These are phyloP conservation scores for Fusarium sp. DNA, from an alignment of 2,329 filamentous ascomycete genomes.

Conservation along the genomic window DNA sequence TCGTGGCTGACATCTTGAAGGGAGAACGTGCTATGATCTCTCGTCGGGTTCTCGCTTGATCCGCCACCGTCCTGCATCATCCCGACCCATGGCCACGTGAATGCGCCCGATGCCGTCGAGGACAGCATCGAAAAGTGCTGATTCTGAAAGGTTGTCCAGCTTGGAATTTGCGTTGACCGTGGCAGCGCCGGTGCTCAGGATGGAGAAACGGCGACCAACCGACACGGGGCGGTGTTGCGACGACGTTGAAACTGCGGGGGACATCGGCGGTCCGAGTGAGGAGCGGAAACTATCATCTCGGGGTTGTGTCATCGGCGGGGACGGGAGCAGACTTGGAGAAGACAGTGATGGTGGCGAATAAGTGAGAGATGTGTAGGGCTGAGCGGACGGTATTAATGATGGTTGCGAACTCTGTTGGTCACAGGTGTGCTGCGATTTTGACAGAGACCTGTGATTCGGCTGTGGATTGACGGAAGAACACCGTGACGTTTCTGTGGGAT, in stretches of 20 bases:
- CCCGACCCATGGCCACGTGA: conserved; percentile 49
- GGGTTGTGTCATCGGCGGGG: conserved; percentile 38
- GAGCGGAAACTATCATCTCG: conserved; percentile 10
- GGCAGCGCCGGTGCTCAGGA: neutral
- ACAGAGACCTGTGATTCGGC: neutral
- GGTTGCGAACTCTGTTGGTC: conserved; percentile 12
- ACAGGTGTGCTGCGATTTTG: conserved; percentile 10
- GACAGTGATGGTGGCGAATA: conserved; percentile 33
- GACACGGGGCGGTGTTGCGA: neutral
- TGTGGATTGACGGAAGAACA: neutral
- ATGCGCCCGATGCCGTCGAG: conserved; percentile 50
- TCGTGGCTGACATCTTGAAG: neutral
- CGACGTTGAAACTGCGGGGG: conserved; percentile 11
- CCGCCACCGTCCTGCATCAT: conserved; percentile 54
- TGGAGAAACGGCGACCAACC: neutral
- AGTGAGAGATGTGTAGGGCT: conserved; percentile 29
- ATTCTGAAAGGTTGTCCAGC: conserved; percentile 38
- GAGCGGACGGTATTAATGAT: conserved; percentile 39
- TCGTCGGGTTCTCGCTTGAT: conserved; percentile 43
- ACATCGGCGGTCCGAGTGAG: conserved; percentile 18
- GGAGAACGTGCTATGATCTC: conserved; percentile 31
- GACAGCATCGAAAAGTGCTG: conserved; percentile 48
- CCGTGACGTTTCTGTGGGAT: conserved; percentile 7
- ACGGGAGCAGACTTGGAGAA: conserved; percentile 33
- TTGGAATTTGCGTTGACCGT: neutral